Evolutionary conservation across 208 protist species (phyloP), one percentile per base, ranked within the genome.

Genomic region (Acanthamoeba sp.): DNA sequence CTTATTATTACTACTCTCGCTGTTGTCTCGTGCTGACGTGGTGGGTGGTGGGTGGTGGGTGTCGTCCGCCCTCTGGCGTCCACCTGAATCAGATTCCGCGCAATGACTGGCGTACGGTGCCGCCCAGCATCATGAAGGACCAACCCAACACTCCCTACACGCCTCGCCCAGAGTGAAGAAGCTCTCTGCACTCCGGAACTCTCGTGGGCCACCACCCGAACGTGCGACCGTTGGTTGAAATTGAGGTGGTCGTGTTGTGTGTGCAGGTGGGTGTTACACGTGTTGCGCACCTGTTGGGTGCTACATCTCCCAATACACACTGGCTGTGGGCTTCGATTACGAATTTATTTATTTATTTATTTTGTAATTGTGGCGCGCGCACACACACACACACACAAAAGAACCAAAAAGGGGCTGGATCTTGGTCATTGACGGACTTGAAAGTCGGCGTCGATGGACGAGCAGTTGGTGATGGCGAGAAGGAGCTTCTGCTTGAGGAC

Each of bases 381-480:
- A n/a, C n/a, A 59, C 52, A 20, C 10, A 59, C 20, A 59, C 52
- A 24, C 52, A 24, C 52, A 59, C 52, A 22, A 66, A 66, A 22
- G 4, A 22, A 66, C 18, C 0, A 2, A 18, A 16, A 18, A 50
- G 1, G 18, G 16, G 52, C 1, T 3, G 59, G 90, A 40, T 3
- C 64, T 34, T 20, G 27, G 27, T 66, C 27, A 59, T 14, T 93
- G 14, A 34, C 50, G 62, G 7, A 87, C 73, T 24, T 55, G 34
- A 36, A 94, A 94, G 91, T 94, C 91, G 36, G 71, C 36, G 76
- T 94, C 91, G 57, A 94, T 94, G n/a, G 76, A 59, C 0, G 91
- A 12, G 76, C 91, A 94, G 91, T 94, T 84, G 55, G 27, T 40
- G 36, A 94, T 94, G 52, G 91, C 91, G n/a, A 94, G 40, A 4